Conservation (phyloP, 2,329 filamentous ascomycete species). For the Leptodontidium sp. region DNA sequence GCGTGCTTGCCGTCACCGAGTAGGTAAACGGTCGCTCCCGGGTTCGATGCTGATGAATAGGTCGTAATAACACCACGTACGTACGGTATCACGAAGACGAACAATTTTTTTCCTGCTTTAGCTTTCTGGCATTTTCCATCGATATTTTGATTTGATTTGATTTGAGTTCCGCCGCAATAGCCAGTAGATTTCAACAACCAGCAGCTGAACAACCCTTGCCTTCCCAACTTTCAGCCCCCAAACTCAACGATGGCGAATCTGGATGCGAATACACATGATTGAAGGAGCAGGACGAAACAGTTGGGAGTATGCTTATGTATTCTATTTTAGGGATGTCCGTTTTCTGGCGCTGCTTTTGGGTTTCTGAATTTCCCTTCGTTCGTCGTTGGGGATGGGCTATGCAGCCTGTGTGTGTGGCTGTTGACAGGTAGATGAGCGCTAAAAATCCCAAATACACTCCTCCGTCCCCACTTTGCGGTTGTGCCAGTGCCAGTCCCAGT, state of each 20-base stretch:
- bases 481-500: background rate
- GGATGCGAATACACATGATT: constrained; percentile 9
- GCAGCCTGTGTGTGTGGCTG: background rate
- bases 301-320: background rate
- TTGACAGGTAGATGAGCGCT: background rate
- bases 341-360: constrained; percentile 28
- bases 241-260: constrained; percentile 17
- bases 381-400: background rate
- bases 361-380: background rate
- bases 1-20: background rate
- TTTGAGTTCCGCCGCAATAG: background rate
- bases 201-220: constrained; percentile 16
- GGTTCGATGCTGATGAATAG: constrained; percentile 1
- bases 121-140: no score
- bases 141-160: background rate
- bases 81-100: background rate
- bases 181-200: background rate
- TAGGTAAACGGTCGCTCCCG: background rate
- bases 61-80: no score
- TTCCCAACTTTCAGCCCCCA: constrained; percentile 23
- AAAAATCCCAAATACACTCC: background rate
- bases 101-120: background rate
- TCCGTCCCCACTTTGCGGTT: background rate
- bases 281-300: constrained; percentile 23
- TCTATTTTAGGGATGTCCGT: constrained; percentile 27